Percentiles rank a stretch among this genome's conserved stretches.
phyloP scores from a whole-genome alignment of 306 rosid species.

The Castanea sativa region DNA sequence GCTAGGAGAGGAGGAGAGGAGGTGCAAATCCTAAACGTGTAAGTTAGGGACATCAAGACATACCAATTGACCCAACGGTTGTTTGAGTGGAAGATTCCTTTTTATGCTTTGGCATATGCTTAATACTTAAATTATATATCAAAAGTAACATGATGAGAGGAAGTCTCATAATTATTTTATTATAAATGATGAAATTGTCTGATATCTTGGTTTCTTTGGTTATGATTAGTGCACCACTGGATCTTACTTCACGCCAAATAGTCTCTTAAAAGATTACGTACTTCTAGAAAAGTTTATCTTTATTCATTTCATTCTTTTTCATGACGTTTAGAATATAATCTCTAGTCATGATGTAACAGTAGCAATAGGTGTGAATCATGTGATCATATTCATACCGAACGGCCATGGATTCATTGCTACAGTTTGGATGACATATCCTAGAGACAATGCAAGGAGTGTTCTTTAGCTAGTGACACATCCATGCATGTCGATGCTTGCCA shows the following conservation, averaged over 20 bases:
- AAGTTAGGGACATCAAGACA: too few species aligned
- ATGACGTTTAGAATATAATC: not conserved
- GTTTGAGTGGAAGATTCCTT: slow-evolving; percentile 43
- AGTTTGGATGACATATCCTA: too few species aligned
- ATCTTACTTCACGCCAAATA: not conserved
- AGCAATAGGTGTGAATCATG: too few species aligned
- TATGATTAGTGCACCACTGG: not conserved
- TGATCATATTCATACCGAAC: too few species aligned
- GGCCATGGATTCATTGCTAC: too few species aligned
- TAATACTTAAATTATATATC: slow-evolving; percentile 6
- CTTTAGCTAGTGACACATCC: too few species aligned
- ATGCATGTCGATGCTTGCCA: too few species aligned
- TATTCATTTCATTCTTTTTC: not conserved
- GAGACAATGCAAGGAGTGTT: too few species aligned
- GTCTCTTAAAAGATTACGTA: not conserved
- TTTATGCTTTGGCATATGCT: slow-evolving; percentile 49
- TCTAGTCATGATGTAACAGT: not conserved
- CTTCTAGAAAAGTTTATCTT: not conserved
- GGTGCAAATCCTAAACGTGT: too few species aligned
- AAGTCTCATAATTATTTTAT: not conserved
- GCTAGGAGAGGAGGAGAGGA: too few species aligned
- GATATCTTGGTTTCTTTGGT: not conserved
- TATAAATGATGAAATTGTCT: not conserved
- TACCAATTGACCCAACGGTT: too few species aligned
- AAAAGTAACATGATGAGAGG: slow-evolving; percentile 17